Evolutionary conservation across 2,329 filamentous ascomycete species (phyloP).

Genomic region (Chaetomium strumarium): DNA sequence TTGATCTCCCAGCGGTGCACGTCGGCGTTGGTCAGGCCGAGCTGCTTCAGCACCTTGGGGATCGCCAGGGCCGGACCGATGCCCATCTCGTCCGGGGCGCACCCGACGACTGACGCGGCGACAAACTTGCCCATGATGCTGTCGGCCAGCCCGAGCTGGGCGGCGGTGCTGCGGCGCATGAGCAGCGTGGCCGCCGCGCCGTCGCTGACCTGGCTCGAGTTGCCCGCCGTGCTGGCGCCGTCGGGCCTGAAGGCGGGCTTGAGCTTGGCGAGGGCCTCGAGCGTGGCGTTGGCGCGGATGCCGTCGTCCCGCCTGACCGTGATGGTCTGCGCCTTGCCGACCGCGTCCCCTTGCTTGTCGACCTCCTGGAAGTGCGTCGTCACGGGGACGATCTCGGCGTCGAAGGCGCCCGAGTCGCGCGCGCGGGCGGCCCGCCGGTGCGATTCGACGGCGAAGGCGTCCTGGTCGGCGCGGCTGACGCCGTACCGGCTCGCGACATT

Average conservation of each 20-base stretch:
- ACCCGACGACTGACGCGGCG: conserved; percentile 68
- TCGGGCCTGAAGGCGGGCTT: conserved; percentile 78
- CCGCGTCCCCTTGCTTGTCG: conserved; percentile 52
- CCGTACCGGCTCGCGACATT: conserved; percentile 77
- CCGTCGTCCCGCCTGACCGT: conserved; percentile 77
- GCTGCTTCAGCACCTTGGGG: conserved; percentile 67
- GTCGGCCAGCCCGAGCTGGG: conserved; percentile 60
- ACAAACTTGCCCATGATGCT: conserved; percentile 80
- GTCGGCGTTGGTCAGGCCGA: conserved; percentile 61
- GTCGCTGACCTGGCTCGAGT: conserved; percentile 79
- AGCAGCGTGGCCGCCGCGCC: conserved; percentile 78
- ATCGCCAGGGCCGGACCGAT: conserved; percentile 83
- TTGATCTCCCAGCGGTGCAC: conserved; percentile 91
- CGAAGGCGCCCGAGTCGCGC: conserved; percentile 63
- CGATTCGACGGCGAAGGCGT: conserved; percentile 70
- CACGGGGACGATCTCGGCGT: conserved; percentile 74
- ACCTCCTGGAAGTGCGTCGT: conserved; percentile 61
- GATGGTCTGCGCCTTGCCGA: conserved; percentile 53
- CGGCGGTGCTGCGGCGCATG: conserved; percentile 77
- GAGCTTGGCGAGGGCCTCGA: conserved; percentile 68
- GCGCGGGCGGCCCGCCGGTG: conserved; percentile 70
- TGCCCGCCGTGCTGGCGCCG: conserved; percentile 78
- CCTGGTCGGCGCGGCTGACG: conserved; percentile 70
- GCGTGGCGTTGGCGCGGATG: conserved; percentile 60
- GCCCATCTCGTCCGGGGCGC: conserved; percentile 88